phyloP scores from a whole-genome alignment of 2,329 filamentous ascomycete genomes.

The Talaromyces funiculosus region DNA sequence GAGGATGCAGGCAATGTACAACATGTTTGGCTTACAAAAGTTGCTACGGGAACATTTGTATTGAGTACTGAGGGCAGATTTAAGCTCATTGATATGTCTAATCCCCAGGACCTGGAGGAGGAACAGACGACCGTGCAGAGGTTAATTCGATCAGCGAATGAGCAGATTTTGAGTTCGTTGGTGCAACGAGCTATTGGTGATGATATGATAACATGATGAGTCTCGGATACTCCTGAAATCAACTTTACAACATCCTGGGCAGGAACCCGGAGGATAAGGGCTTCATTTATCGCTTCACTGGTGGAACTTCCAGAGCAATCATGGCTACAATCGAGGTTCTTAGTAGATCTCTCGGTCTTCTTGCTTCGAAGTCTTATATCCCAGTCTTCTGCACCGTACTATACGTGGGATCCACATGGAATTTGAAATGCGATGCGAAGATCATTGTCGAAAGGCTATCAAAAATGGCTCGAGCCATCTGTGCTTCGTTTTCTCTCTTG shows the following conservation, averaged over 20 bases:
- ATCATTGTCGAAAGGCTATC: background rate
- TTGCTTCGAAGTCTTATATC: background rate
- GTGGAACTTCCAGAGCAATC: background rate
- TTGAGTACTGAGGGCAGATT: slow-evolving; percentile 34
- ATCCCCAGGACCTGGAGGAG: background rate
- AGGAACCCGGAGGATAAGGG: too few species aligned
- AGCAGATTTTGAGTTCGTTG: slow-evolving; percentile 27
- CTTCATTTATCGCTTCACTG: too few species aligned
- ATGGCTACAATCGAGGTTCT: background rate
- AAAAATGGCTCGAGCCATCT: too few species aligned
- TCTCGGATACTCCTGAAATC: background rate
- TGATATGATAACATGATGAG: slow-evolving; percentile 15
- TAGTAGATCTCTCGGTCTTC: background rate
- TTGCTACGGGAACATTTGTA: slow-evolving; percentile 36
- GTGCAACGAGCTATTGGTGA: slow-evolving; percentile 23
- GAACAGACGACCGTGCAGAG: slow-evolving; percentile 5
- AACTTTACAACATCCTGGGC: background rate
- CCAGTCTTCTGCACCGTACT: background rate
- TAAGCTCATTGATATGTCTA: slow-evolving; percentile 29
- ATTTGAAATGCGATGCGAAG: background rate
- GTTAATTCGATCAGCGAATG: slow-evolving; percentile 26
- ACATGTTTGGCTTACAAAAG: slow-evolving; percentile 32
- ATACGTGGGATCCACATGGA: too few species aligned
- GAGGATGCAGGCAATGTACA: slow-evolving; percentile 11
- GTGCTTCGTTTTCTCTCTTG: background rate